Evolutionary conservation across 2,329 filamentous ascomycete species (phyloP), one percentile per base, ranked within the genome.

Genomic region (Diaporthe velutina): DNA sequence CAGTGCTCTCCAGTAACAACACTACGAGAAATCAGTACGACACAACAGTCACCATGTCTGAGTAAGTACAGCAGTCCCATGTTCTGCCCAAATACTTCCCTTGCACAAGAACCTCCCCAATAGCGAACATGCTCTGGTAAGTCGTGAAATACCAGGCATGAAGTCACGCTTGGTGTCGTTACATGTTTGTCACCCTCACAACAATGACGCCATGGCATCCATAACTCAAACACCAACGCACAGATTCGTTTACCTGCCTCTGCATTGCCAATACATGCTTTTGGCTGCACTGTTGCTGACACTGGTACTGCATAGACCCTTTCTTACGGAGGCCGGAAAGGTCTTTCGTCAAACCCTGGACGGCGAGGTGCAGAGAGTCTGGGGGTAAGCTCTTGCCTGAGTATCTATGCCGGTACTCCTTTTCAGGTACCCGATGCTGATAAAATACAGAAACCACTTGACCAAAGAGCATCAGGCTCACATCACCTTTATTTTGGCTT

Each of bases 161-260:
- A 42, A 15, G 2, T 2, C 6, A 0, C 8, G 10, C 33, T 38
- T 58, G n/a, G 55, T 38, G 17, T n/a, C 22, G 10, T 25, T 9
- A 22, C 33, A 7, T 33, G 33, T 25, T 38, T 25, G 55, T 4
- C 12, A 22, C 22, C 54, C 55, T 38, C 33, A 13, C 2, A 4
- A 28, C 15, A 58, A 22, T 25, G 22, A 17, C 33, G 8, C 57
- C 12, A 25, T 28, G 28, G 17, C 57, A 19, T 25, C 22, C 22
- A 28, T n/a, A n/a, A n/a, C n/a, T n/a, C 4, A 19, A 6, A 28
- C n/a, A 40, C 6, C n/a, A 17, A 10, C 0, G 10, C n/a, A n/a
- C n/a, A 5, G 3, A 10, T n/a, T n/a, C 25, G 10, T 5, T 5
- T 15, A n/a, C 19, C 19, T 13, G 2, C 4, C 1, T 5, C 19